Conservation (phyloP, 805 yeast genomes). For the Kregervanrija fluxuum region DNA sequence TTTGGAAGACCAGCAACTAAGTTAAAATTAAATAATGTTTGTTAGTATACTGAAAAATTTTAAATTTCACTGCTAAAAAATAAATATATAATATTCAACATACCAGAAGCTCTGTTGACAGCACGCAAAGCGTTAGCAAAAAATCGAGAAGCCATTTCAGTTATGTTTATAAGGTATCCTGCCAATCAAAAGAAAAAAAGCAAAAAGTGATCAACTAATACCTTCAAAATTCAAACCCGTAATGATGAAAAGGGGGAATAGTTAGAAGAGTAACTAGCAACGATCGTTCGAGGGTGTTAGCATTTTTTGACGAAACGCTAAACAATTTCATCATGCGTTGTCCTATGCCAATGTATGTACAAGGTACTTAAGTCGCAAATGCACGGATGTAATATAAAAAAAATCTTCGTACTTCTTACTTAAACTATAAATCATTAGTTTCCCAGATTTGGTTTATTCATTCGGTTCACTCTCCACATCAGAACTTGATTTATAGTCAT, state of each 20-base stretch:
- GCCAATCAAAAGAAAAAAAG: background rate
- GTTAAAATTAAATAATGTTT: background rate
- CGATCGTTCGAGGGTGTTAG: background rate
- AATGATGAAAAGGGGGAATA: background rate
- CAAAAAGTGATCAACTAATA: background rate
- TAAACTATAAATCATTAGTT: too few relatives aligned
- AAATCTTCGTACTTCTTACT: too few relatives aligned
- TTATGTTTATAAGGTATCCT: background rate
- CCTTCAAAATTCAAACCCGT: background rate
- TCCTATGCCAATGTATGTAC: too few relatives aligned
- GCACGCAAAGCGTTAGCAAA: slow-evolving; percentile 22
- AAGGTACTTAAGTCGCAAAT: too few relatives aligned
- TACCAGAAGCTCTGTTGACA: slow-evolving; percentile 22
- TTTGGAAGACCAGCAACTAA: slow-evolving; percentile 12
- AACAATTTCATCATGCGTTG: too few relatives aligned
- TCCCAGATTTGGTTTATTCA: too few relatives aligned
- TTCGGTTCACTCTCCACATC: too few relatives aligned
- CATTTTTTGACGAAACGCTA: background rate
- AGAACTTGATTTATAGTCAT: too few relatives aligned
- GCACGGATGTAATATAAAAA: too few relatives aligned
- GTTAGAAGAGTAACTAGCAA: background rate
- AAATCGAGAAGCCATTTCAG: slow-evolving; percentile 26
- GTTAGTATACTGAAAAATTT: background rate
- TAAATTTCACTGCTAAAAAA: background rate
- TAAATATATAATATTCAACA: slow-evolving; percentile 3